Evolutionary conservation across 2,329 filamentous ascomycete species (phyloP).

Genomic region (Lithohypha guttulata): DNA sequence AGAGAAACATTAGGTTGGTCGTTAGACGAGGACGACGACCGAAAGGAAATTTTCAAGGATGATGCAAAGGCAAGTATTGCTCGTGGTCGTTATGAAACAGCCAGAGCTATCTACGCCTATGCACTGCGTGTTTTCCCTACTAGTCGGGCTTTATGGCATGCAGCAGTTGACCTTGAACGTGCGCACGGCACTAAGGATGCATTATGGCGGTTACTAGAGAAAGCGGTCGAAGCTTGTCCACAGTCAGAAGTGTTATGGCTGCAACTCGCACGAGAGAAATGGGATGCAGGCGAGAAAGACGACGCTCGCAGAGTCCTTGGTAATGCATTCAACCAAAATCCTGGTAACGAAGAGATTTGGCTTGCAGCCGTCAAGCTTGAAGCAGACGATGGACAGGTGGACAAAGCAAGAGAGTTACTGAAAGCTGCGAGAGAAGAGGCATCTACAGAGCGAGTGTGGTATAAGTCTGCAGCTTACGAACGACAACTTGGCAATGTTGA

Average conservation of each 20-base stretch:
- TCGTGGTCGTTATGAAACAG: slow-evolving; percentile 76
- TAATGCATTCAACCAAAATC: slow-evolving; percentile 86
- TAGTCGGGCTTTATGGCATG: slow-evolving; percentile 79
- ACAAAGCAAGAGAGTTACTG: slow-evolving; percentile 72
- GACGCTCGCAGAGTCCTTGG: slow-evolving; percentile 77
- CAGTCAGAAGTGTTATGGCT: slow-evolving; percentile 89
- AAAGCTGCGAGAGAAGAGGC: slow-evolving; percentile 75
- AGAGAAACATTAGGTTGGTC: slow-evolving; percentile 87
- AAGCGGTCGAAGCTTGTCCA: slow-evolving; percentile 86
- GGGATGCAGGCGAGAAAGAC: slow-evolving; percentile 77
- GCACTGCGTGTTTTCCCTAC: slow-evolving; percentile 80
- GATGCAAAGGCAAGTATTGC: slow-evolving; percentile 76
- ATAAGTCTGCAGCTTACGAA: slow-evolving; percentile 91
- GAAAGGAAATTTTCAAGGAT: slow-evolving; percentile 91
- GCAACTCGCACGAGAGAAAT: slow-evolving; percentile 89
- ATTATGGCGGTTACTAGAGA: slow-evolving; percentile 76
- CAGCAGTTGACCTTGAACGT: slow-evolving; percentile 81
- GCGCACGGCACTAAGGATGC: slow-evolving; percentile 76
- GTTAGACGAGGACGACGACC: slow-evolving; percentile 89
- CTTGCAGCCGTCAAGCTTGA: slow-evolving; percentile 92
- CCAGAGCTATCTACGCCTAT: slow-evolving; percentile 86
- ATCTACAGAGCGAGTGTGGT: slow-evolving; percentile 92
- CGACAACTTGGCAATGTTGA: slow-evolving; percentile 70
- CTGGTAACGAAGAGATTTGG: slow-evolving; percentile 97
- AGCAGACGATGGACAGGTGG: slow-evolving; percentile 72